These are phyloP conservation scores for Leccinum sublutescens DNA, from an alignment of 768 basidiomycete genomes.

Conservation along the genomic window DNA sequence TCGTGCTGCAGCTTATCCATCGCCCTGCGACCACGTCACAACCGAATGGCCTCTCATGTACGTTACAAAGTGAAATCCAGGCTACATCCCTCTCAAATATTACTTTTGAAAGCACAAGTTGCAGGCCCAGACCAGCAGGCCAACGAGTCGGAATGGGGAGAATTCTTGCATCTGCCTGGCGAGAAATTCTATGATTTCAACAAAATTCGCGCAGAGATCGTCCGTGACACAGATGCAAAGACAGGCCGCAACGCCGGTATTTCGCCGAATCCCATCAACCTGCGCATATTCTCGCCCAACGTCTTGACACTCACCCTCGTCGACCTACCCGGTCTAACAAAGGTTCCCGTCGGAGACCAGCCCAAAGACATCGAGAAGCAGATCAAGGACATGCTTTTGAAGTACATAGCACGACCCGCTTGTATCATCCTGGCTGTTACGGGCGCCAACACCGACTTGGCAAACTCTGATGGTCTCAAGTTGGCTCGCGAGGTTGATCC, in stretches of 20 bases:
- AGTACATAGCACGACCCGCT: constrained; percentile 92
- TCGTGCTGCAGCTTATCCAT: constrained; percentile 96
- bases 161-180: constrained; percentile 94
- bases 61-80: constrained; percentile 19
- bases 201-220: constrained; percentile 95
- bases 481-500: constrained; percentile 96
- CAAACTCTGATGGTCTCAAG: constrained; percentile 97
- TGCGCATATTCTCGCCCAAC: constrained; percentile 96
- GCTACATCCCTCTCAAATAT: constrained; percentile 1
- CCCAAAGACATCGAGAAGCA: constrained; percentile 97
- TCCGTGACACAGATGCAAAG: constrained; percentile 96
- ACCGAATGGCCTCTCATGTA: constrained; percentile 45
- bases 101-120: constrained; percentile 26
- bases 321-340: constrained; percentile 94
- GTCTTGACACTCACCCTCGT: constrained; percentile 97
- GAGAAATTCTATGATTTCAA: constrained; percentile 98
- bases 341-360: constrained; percentile 94
- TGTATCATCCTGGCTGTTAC: constrained; percentile 98
- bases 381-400: constrained; percentile 93
- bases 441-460: constrained; percentile 93
- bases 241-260: constrained; percentile 99
- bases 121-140: constrained; percentile 65
- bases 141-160: constrained; percentile 97
- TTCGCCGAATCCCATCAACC: constrained; percentile 94
- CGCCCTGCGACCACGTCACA: constrained; percentile 54